Conservation (phyloP, 31 red algal species). For the Odonthalia washingtoniensis region DNA sequence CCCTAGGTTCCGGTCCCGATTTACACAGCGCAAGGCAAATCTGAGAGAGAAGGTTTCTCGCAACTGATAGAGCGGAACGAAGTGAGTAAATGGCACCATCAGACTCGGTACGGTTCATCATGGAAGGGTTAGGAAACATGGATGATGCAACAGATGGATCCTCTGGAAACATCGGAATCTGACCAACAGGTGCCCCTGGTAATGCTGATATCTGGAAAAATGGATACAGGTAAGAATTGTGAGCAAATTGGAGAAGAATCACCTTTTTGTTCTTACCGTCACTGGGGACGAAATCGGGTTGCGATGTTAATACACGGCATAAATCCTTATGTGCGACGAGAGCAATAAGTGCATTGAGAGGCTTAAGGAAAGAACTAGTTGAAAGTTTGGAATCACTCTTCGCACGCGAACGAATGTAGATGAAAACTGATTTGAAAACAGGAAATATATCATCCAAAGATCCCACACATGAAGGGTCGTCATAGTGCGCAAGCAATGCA, state of each 20-base stretch:
- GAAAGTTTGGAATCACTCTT: conserved; percentile 51
- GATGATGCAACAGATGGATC: conserved; percentile 70
- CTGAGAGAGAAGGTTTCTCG: conserved; percentile 69
- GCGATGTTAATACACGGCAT: conserved; percentile 56
- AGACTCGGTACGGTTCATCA: conserved; percentile 48
- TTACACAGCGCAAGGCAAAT: conserved; percentile 81
- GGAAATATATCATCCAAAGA: conserved; percentile 55
- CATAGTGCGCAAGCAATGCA: conserved; percentile 60
- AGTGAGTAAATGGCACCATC: conserved; percentile 80
- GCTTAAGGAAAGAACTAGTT: conserved; percentile 61
- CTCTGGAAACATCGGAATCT: conserved; percentile 59
- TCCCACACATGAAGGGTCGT: conserved; percentile 58
- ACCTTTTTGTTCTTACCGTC: conserved; percentile 11
- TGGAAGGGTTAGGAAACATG: conserved; percentile 86
- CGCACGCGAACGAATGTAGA: conserved; percentile 21
- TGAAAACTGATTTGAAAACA: conserved; percentile 65
- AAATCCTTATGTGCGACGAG: conserved; percentile 68
- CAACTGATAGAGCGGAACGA: conserved; percentile 81
- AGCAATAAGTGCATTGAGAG: conserved; percentile 57
- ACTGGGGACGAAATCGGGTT: conserved; percentile 60
- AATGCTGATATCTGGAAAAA: conserved; percentile 89
- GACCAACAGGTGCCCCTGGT: conserved; percentile 67
- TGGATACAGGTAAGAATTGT: conserved; percentile 66
- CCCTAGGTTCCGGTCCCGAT: conserved; percentile 69
- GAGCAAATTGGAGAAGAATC: conserved; percentile 37